Percentiles rank a stretch among this genome's conserved stretches.
These are phyloP conservation scores for Lolium rigidum DNA, from an alignment of 176 grass and related monocot genomes.

Conservation along the genomic window DNA sequence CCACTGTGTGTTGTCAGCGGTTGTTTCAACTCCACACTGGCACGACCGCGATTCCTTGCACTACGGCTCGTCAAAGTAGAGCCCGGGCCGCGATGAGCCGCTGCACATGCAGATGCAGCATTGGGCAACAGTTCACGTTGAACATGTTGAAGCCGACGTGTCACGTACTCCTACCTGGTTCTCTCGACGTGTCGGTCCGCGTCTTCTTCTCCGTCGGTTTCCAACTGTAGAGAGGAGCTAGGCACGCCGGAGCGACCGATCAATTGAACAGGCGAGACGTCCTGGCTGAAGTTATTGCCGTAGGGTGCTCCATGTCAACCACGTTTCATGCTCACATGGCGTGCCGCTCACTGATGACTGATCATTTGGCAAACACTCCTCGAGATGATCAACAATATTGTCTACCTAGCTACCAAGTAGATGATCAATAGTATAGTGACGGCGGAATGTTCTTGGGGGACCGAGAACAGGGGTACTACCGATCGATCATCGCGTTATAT, in stretches of 20 bases:
- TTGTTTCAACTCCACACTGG: neutral
- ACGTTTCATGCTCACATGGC: neutral
- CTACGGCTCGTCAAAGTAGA: neutral
- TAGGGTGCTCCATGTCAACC: no score
- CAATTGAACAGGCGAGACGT: neutral
- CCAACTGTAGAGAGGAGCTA: neutral
- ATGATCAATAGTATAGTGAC: no score
- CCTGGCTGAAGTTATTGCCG: neutral
- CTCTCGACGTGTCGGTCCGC: neutral
- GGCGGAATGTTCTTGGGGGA: conserved; percentile 19
- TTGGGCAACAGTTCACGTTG: neutral
- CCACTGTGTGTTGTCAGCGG: neutral
- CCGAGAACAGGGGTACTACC: neutral
- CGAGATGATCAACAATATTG: neutral
- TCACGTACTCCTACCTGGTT: neutral
- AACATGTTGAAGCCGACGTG: neutral
- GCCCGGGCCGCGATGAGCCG: neutral
- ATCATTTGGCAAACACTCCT: neutral
- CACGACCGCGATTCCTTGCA: neutral
- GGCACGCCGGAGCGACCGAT: neutral
- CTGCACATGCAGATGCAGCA: neutral
- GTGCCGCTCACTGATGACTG: neutral
- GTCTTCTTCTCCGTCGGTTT: neutral
- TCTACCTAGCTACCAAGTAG: neutral
- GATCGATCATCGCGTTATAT: neutral